These are phyloP conservation scores for Penicillium silybi DNA, from an alignment of 495 filamentous ascomycete species.

Conservation along the genomic window DNA sequence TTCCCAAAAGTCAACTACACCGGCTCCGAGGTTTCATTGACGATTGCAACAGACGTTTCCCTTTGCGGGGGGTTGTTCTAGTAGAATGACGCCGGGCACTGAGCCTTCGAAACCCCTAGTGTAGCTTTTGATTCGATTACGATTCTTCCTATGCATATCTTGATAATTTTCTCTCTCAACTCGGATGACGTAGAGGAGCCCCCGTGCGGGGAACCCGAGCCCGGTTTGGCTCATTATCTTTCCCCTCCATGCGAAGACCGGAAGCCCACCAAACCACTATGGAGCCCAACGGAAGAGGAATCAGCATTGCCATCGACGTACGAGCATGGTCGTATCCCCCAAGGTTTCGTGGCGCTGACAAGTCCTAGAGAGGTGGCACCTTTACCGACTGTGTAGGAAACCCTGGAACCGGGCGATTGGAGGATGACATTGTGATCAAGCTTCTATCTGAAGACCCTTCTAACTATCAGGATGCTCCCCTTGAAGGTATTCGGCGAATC, in stretches of 20 bases:
- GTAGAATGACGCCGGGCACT: background rate
- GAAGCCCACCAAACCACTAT: background rate
- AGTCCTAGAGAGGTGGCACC: constrained; percentile 21
- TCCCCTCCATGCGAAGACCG: too few species aligned
- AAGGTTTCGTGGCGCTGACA: background rate
- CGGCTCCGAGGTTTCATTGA: background rate
- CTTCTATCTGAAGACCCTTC: constrained; percentile 75
- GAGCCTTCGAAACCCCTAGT: background rate
- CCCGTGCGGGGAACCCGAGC: background rate
- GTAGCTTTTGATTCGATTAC: background rate
- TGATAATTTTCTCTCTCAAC: background rate
- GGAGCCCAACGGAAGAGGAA: constrained; percentile 11
- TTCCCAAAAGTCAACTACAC: background rate
- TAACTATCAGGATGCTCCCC: constrained; percentile 77
- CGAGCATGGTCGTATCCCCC: background rate
- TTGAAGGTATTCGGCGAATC: constrained; percentile 79
- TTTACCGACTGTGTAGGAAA: constrained; percentile 29
- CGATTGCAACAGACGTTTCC: background rate
- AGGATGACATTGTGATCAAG: constrained; percentile 64
- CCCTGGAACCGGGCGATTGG: constrained; percentile 18
- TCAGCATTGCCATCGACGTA: constrained; percentile 29
- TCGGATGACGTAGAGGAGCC: constrained; percentile 1
- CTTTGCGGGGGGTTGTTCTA: too few species aligned
- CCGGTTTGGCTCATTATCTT: background rate
- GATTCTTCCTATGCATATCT: background rate